Base-by-base conservation (phyloP, 352 stramenopile genomes). In the Phytophthora tentaculata region DNA sequence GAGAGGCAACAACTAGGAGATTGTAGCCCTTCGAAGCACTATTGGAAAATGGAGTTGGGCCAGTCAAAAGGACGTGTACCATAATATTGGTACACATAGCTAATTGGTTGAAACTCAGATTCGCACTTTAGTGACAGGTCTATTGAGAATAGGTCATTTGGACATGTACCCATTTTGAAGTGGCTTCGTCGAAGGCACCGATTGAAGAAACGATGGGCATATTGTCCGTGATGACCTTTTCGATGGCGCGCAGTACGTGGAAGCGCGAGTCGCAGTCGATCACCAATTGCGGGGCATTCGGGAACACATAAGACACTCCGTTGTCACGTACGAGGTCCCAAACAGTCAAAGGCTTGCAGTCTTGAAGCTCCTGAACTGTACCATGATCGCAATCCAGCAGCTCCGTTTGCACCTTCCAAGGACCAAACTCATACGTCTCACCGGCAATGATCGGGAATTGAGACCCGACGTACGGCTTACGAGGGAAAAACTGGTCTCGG, bases 171-270 rank as follows among this genome's bases (percentile, higher is more conserved):
- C 77, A 88, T 72, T 76, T 69, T 19, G 61, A 68, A 47, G 32
- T 29, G 16, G 22, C 55, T 13, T 54, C 64, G 24, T 84, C 68
- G 52, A 87, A 84, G 7, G 69, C 69, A 10, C 80, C 78, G n/a
- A 77, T 28, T 5, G 64, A 78, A 14, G 74, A 77, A 2, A 95
- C 80, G 26, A 95, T 71, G 54, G 85, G 87, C 74, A 89, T 85
- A 28, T 76, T 73, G 67, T 95, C 86, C 32, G 84, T 95, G 19
- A 95, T 62, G 10, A 83, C 79, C 65, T 94, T 95, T 44, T 91
- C 79, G 10, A 88, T 74, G 23, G 77, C 73, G 4, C 84, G 79
- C 43, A 95, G 73, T 59, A 77, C 71, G 35, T 76, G 61, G 26
- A 83, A 69, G 6, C 86, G 84, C 3, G 84, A 77, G 41, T 92